These are phyloP conservation scores for Stereocaulon alpinum DNA, from an alignment of 495 filamentous ascomycete species.

Conservation along the genomic window DNA sequence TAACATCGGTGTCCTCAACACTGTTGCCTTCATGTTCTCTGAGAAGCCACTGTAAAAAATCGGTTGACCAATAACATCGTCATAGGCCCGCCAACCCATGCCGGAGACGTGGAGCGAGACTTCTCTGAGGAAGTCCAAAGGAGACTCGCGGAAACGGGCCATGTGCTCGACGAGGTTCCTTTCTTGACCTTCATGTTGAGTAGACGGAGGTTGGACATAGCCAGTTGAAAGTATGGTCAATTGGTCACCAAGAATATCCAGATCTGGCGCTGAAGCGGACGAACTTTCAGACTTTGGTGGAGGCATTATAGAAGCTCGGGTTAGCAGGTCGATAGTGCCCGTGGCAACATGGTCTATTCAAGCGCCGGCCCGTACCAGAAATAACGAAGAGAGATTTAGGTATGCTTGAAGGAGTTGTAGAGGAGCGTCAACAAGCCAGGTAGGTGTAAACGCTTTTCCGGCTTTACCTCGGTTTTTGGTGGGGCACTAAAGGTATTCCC, in stretches of 20 bases:
- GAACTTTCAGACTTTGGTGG: slow-evolving; percentile 15
- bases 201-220: slow-evolving; percentile 43
- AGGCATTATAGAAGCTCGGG: slow-evolving; percentile 2
- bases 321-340: neutral
- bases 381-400: neutral
- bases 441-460: neutral
- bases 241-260: slow-evolving; percentile 70
- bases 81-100: slow-evolving; percentile 88
- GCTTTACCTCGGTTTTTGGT: neutral
- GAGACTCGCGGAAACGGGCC: slow-evolving; percentile 65
- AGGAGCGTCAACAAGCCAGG: neutral
- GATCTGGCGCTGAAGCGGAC: slow-evolving; percentile 56
- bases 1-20: slow-evolving; percentile 66
- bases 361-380: neutral
- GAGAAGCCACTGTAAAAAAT: slow-evolving; percentile 89
- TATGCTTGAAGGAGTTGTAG: neutral
- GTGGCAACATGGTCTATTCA: neutral
- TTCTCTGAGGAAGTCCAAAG: slow-evolving; percentile 79
- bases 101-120: slow-evolving; percentile 83
- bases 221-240: slow-evolving; percentile 74
- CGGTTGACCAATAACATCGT: slow-evolving; percentile 78
- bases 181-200: slow-evolving; percentile 43
- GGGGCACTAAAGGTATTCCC: neutral
- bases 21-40: slow-evolving; percentile 71
- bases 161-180: slow-evolving; percentile 69